Evolutionary conservation across 2,329 filamentous ascomycete species (phyloP).

Genomic region (Fusarium anthophilum): DNA sequence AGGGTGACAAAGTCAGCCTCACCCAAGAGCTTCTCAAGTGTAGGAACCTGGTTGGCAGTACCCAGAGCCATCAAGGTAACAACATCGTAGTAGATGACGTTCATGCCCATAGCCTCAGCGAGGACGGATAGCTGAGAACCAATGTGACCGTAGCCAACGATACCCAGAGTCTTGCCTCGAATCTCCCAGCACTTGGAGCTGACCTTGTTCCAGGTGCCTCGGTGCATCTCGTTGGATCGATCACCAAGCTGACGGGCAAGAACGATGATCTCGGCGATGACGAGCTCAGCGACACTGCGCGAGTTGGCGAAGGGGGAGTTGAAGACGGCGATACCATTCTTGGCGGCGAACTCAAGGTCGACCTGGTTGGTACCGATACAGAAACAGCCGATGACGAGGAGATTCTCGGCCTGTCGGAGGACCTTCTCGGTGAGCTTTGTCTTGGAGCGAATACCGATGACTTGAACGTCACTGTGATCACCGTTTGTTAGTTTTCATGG

Average conservation of each 20-base stretch:
- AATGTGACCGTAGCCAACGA: constrained; percentile 97
- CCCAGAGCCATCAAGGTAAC: constrained; percentile 94
- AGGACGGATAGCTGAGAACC: constrained; percentile 95
- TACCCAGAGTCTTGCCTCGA: constrained; percentile 94
- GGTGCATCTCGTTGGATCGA: constrained; percentile 93
- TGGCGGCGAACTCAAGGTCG: constrained; percentile 83
- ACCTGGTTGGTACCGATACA: constrained; percentile 99
- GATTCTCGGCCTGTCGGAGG: constrained; percentile 87
- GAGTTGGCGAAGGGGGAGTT: constrained; percentile 99
- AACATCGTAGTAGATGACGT: constrained; percentile 96
- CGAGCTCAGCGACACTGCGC: constrained; percentile 93
- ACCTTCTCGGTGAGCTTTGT: constrained; percentile 91
- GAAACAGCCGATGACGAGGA: constrained; percentile 97
- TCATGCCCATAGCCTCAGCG: constrained; percentile 98
- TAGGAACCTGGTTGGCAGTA: constrained; percentile 83
- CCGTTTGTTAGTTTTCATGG: constrained; percentile 27
- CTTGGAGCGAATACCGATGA: constrained; percentile 98
- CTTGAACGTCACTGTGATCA: constrained; percentile 81
- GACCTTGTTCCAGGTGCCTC: constrained; percentile 97
- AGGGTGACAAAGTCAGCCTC: constrained; percentile 92
- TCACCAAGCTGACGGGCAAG: constrained; percentile 93
- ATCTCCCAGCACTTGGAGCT: constrained; percentile 98
- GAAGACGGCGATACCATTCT: constrained; percentile 93
- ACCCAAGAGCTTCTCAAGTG: constrained; percentile 78
- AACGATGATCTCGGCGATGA: constrained; percentile 92